These are phyloP conservation scores for Xylariaceae sp. DNA, from an alignment of 2,329 filamentous ascomycete species.

Conservation along the genomic window DNA sequence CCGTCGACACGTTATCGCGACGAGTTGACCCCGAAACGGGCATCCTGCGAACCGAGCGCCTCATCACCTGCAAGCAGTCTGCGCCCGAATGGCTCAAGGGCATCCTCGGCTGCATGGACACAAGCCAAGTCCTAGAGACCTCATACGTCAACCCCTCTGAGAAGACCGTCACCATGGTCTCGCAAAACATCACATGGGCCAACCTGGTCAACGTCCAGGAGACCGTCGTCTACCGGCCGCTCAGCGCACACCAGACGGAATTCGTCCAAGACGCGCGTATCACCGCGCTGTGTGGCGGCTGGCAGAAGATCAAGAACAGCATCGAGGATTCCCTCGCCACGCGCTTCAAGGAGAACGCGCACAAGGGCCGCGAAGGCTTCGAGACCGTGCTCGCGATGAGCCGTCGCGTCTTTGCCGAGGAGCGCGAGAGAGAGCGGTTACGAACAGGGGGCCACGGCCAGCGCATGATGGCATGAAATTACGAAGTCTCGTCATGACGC, in stretches of 20 bases:
- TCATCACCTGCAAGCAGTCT: constrained; percentile 57
- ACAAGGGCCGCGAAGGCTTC: constrained; percentile 87
- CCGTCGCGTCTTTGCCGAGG: constrained; percentile 83
- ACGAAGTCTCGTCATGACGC: background rate
- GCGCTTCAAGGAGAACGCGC: constrained; percentile 86
- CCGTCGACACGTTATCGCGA: constrained; percentile 86
- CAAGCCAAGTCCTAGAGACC: constrained; percentile 87
- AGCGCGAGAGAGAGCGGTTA: constrained; percentile 59
- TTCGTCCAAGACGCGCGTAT: constrained; percentile 90
- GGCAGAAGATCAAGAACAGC: constrained; percentile 93
- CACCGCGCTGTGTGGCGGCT: constrained; percentile 89
- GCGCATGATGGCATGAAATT: constrained; percentile 28
- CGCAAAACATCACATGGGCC: constrained; percentile 86
- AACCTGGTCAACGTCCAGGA: constrained; percentile 90
- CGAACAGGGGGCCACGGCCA: constrained; percentile 27
- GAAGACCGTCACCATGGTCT: constrained; percentile 94
- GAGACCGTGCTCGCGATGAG: constrained; percentile 93
- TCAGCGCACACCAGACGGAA: constrained; percentile 56
- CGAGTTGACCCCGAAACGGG: constrained; percentile 50
- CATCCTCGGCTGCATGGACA: constrained; percentile 72
- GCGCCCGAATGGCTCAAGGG: constrained; percentile 76
- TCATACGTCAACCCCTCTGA: constrained; percentile 82
- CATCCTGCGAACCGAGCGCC: constrained; percentile 56
- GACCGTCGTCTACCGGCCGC: constrained; percentile 78
- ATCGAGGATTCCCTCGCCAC: constrained; percentile 90